Evolutionary conservation across 345 rosid genomes (phyloP), one percentile per base, ranked within the genome.

Genomic region (Euphorbia lathyris): DNA sequence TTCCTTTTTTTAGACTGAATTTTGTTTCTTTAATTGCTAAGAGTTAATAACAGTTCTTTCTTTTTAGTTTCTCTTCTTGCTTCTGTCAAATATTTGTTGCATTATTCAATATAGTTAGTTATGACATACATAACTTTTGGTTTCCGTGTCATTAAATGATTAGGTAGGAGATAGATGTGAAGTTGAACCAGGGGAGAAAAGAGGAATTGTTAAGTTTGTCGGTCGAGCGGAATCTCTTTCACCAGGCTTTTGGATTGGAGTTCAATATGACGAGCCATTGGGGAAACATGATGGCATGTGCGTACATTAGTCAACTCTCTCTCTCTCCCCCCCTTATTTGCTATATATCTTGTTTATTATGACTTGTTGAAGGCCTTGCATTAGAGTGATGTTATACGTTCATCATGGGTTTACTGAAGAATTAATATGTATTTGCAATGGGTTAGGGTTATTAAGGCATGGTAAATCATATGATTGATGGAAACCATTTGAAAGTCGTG

Each of bases 281-380:
- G 99, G 97, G 57, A 95, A 95, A 84, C 97, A 95, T 72, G 97
- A 92, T 68, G 97, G 99, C 86, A 79, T 78, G 97, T 95, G 86
- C 62, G 96, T 74, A 48, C 40, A 43, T 36, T 16, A 43, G 6
- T 32, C 20, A 10, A 9, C 55, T 57, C 20, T 47, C 23, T 19
- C 55, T 34, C 26, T 19, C 0, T 59, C 8, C 30, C 19, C 30
- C 25, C 5, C 9, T 27, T 14, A 40, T 59, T 17, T 34, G 23
- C 25, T 58, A 1, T 58, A 27, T 8, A 27, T 32, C 10, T 59
- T 38, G n/a, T 52, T 47, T 17, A 13, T 20, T n/a, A 16, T 32
- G 23, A 26, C 3, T n/a, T 25, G 9, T n/a, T 17, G 63, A 30
- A 59, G 27, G 38, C 38, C 65, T 45, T 43, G 9, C 29, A 58